Percentiles rank a stretch among this genome's conserved stretches.
phyloP scores from a whole-genome alignment of 192 early-diverging fungal genomes.

The Coemansia sp. region DNA sequence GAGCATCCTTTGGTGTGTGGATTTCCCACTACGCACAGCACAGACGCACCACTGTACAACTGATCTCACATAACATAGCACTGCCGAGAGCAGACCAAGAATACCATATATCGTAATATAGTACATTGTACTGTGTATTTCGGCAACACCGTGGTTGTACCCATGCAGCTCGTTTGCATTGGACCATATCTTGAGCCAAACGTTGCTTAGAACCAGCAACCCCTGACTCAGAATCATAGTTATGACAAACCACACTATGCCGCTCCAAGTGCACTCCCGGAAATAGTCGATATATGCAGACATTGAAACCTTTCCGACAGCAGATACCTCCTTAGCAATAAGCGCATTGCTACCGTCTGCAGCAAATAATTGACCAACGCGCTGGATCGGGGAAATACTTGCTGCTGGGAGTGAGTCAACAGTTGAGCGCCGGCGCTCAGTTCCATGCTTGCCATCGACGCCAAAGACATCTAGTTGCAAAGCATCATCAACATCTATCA shows the following conservation, averaged over 20 bases:
- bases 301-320: too few relatives aligned
- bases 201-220: too few relatives aligned
- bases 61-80: slow-evolving; percentile 66
- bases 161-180: slow-evolving; percentile 53
- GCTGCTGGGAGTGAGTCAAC: slow-evolving; percentile 20
- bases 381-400: too few relatives aligned
- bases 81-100: slow-evolving; percentile 67
- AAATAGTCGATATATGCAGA: too few relatives aligned
- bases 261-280: too few relatives aligned
- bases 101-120: slow-evolving; percentile 78
- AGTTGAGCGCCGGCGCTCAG: slow-evolving; percentile 33
- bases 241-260: too few relatives aligned
- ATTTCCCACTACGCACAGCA: slow-evolving; percentile 75
- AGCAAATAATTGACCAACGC: too few relatives aligned
- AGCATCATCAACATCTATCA: slow-evolving; percentile 30
- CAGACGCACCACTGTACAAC: slow-evolving; percentile 79
- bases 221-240: too few relatives aligned
- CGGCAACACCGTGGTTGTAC: slow-evolving; percentile 3
- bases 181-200: too few relatives aligned
- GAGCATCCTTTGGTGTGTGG: slow-evolving; percentile 75
- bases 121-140: slow-evolving; percentile 50
- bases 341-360: too few relatives aligned
- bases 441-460: not conserved
- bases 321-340: too few relatives aligned
- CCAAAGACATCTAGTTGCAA: slow-evolving; percentile 24